Conservation (phyloP, 495 filamentous ascomycete genomes). For the Daldinia caldariorum region DNA sequence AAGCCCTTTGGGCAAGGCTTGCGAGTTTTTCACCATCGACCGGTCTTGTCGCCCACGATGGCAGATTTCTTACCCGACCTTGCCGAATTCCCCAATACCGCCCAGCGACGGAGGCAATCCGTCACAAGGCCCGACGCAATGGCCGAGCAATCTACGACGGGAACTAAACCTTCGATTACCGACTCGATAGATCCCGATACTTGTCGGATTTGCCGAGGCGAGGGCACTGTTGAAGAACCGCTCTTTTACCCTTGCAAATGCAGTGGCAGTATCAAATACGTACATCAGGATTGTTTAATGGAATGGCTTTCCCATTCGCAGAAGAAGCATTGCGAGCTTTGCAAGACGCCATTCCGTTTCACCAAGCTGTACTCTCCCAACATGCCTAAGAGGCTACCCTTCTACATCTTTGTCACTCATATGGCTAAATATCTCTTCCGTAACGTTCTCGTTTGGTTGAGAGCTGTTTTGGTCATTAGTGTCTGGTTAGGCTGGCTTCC, state of each 20-base stretch:
- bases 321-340: slow-evolving; percentile 99
- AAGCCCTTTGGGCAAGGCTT: slow-evolving; percentile 33
- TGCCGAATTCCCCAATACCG: slow-evolving; percentile 29
- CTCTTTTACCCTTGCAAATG: slow-evolving; percentile 99
- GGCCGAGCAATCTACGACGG: slow-evolving; percentile 16
- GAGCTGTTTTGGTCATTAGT: slow-evolving; percentile 78
- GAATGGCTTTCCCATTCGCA: slow-evolving; percentile 98
- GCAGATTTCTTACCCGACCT: slow-evolving; percentile 25
- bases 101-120: slow-evolving; percentile 23
- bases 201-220: slow-evolving; percentile 94
- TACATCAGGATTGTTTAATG: slow-evolving; percentile 97
- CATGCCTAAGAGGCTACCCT: slow-evolving; percentile 86
- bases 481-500: slow-evolving; percentile 92
- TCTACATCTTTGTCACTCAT: slow-evolving; percentile 79
- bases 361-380: slow-evolving; percentile 95
- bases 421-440: slow-evolving; percentile 74
- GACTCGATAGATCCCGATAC: slow-evolving; percentile 70
- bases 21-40: background rate
- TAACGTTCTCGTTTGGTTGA: slow-evolving; percentile 77
- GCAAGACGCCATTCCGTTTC: slow-evolving; percentile 97
- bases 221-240: slow-evolving; percentile 83
- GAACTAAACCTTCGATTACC: slow-evolving; percentile 15
- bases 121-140: slow-evolving; percentile 13
- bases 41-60: slow-evolving; percentile 16
- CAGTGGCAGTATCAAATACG: slow-evolving; percentile 96